Evolutionary conservation across 148 eudicot genomes (phyloP).

Genomic region (Persicaria maculosa): DNA sequence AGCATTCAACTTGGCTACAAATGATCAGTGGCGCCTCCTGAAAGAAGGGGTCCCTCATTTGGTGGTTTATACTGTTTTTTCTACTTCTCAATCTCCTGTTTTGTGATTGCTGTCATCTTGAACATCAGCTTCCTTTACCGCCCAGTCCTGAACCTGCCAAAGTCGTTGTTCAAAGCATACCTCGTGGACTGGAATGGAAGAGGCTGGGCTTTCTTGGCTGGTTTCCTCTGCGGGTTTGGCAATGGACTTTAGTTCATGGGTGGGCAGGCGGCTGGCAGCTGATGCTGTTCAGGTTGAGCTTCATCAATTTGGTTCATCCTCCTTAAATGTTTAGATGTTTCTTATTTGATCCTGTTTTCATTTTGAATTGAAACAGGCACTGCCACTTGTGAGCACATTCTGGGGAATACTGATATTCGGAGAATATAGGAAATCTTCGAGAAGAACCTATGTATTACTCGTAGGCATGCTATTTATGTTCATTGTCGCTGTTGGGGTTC

Average conservation of each 20-base stretch:
- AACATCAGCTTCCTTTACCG: constrained; percentile 53
- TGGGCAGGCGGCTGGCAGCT: constrained; percentile 34
- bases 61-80: constrained; percentile 76
- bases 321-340: not conserved
- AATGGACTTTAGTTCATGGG: too few species aligned
- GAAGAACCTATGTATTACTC: constrained; percentile 45
- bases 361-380: constrained; percentile 38
- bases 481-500: constrained; percentile 54
- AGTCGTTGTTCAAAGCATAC: constrained; percentile 35
- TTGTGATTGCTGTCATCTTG: constrained; percentile 47
- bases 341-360: not conserved
- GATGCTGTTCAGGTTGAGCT: constrained; percentile 82
- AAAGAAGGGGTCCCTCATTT: constrained; percentile 61
- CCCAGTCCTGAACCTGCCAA: constrained; percentile 59
- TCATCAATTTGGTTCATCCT: not conserved
- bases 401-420: constrained; percentile 77
- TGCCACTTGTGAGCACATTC: constrained; percentile 77
- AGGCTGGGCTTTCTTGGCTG: too few species aligned
- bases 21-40: constrained; percentile 64
- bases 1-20: constrained; percentile 33
- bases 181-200: too few species aligned
- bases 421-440: constrained; percentile 72
- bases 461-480: constrained; percentile 67
- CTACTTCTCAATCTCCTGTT: constrained; percentile 63
- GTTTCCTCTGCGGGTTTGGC: too few species aligned